Base-by-base conservation (phyloP, 371 early-diverging fungal species). In the Mortierella sp. region DNA sequence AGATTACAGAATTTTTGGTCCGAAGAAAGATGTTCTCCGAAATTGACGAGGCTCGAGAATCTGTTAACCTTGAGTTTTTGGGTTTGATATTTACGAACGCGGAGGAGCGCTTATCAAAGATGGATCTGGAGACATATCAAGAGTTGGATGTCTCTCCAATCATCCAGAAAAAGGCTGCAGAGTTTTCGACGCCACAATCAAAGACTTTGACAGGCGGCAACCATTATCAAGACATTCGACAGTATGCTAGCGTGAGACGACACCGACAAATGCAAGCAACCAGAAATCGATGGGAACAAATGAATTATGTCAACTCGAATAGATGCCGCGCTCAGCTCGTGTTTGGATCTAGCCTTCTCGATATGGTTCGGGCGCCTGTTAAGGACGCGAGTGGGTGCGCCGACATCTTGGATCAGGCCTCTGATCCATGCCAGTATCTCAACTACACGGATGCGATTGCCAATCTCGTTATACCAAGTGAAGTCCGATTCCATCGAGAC, bases 31-130 rank as follows among this genome's bases (percentile, higher is more conserved):
- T 90, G 28, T 71, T 84, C 26, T 43, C 70, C 39, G 75, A 83
- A 35, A 30, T 73, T 35, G 84, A 85, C 61, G n/a, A 55, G 32
- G 64, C 75, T 35, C 64, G 73, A 11, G 76, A 77, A 14, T 28
- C 67, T 20, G 59, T 75, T n/a, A 81, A 85, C 43, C 62, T 89
- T 3, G 83, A 80, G 2, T 85, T 89, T 62, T 66, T 89, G 55
- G 91, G 91, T 26, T 72, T 92, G 37, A 61, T 90, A 8, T 70
- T 91, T 10, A 73, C 73, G 0, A 51, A 68, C 9, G 64, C 72
- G 37, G 87, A 86, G 70, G 39, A 61, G 6, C 45, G 49, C 1
- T 14, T 84, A 14, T 85, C 85, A 26, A 77, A 71, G 28, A 68
- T 77, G 22, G 88, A 86, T 10, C 73, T 87, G 14, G 68, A 73